A percentile compares a stretch with the other conserved stretches of the same genome.
These are phyloP conservation scores for Kentomonas sorsogonicus DNA, from an alignment of 208 protist genomes.

Conservation along the genomic window DNA sequence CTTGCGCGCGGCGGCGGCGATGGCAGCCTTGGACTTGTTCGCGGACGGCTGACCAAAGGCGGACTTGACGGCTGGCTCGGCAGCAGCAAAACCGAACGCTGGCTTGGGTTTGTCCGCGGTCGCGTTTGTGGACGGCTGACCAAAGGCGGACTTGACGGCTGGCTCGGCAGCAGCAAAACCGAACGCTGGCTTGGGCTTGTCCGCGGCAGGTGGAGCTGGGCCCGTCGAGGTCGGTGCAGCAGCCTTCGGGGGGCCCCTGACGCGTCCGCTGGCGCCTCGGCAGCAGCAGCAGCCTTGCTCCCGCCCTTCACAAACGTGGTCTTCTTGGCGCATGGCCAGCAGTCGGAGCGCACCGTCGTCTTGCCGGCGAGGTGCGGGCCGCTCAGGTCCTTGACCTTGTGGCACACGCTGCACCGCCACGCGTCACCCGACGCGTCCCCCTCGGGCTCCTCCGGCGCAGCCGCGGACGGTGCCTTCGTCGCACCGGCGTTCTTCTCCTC, in stretches of 20 bases:
- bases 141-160: background rate
- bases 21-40: no score
- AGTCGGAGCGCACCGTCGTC: conserved; percentile 39
- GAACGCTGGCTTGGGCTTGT: background rate
- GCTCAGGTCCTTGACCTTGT: conserved; percentile 30
- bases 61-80: no score
- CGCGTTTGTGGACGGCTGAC: no score
- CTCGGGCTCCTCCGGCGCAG: background rate
- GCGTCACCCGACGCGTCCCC: background rate
- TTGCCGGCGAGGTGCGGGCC: conserved; percentile 43
- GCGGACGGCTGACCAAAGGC: no score
- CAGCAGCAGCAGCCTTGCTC: conserved; percentile 1
- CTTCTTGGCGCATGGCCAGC: conserved; percentile 57
- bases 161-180: background rate
- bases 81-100: no score
- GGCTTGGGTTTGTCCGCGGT: no score
- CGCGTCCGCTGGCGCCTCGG: background rate
- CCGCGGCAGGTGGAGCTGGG: background rate
- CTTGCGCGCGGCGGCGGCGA: no score
- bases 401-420: conserved; percentile 31
- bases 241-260: no score
- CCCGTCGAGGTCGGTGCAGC: background rate
- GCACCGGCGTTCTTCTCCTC: background rate
- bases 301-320: conserved; percentile 15
- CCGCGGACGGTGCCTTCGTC: background rate